phyloP scores from a whole-genome alignment of 73 alveolate genomes.

The Symbiodinium natans region DNA sequence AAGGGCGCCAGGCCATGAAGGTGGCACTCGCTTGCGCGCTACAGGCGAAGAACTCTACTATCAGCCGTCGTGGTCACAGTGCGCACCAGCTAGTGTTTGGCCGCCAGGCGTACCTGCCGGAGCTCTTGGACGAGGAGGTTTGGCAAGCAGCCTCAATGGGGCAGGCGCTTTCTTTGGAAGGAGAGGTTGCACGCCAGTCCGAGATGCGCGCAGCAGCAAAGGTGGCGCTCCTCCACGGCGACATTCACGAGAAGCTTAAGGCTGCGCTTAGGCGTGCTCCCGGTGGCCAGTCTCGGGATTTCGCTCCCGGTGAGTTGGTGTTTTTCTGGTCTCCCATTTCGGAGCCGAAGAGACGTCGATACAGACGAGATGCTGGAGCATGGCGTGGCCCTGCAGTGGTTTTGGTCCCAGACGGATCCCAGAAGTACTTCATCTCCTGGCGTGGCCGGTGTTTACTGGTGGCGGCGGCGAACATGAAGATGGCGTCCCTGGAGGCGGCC shows the following conservation, averaged over 20 bases:
- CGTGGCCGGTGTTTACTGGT: slow-evolving; percentile 2
- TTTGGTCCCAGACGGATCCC: neutral
- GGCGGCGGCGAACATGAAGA: neutral
- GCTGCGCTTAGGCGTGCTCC: neutral
- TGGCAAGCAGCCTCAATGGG: neutral
- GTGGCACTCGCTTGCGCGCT: neutral
- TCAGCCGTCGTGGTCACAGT: neutral
- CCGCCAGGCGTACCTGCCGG: neutral
- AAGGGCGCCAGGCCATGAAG: neutral
- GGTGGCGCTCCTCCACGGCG: neutral
- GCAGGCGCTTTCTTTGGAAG: neutral
- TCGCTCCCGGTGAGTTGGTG: slow-evolving; percentile 22
- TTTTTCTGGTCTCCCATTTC: neutral
- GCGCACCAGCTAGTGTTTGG: slow-evolving; percentile 13
- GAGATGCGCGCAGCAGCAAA: slow-evolving; percentile 24
- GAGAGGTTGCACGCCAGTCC: neutral
- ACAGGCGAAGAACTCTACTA: neutral
- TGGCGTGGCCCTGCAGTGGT: slow-evolving; percentile 26
- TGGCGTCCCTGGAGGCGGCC: neutral
- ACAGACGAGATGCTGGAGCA: neutral
- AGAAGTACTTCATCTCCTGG: slow-evolving; percentile 2
- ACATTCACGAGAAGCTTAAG: slow-evolving; percentile 15
- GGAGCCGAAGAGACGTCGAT: neutral
- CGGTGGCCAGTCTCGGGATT: neutral
- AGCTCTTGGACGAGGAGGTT: neutral